These are phyloP conservation scores for Microdochium nivale DNA, from an alignment of 2,329 filamentous ascomycete species.

Conservation along the genomic window DNA sequence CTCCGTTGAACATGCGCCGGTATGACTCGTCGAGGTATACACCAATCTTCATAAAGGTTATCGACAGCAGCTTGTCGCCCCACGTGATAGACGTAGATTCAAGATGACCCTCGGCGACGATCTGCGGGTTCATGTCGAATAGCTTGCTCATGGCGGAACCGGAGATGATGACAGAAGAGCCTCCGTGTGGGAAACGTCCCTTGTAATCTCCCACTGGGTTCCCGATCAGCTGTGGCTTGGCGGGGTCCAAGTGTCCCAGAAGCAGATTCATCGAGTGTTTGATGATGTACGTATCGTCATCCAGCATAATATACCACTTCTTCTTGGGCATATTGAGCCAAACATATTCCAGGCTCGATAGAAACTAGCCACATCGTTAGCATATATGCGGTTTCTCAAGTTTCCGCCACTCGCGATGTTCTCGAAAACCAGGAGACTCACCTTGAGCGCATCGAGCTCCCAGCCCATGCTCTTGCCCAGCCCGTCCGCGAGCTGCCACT, in stretches of 20 bases:
- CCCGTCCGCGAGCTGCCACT: slow-evolving; percentile 20
- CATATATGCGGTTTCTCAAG: not conserved
- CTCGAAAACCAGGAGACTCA: slow-evolving; percentile 6
- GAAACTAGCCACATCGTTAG: slow-evolving; percentile 29
- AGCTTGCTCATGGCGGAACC: slow-evolving; percentile 38
- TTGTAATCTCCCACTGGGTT: slow-evolving; percentile 50
- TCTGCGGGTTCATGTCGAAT: slow-evolving; percentile 29
- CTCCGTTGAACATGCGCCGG: slow-evolving; percentile 47
- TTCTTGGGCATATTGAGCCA: slow-evolving; percentile 41
- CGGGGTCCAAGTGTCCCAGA: slow-evolving; percentile 38
- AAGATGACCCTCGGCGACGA: slow-evolving; percentile 34
- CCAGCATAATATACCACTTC: slow-evolving; percentile 50
- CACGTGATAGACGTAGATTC: slow-evolving; percentile 41
- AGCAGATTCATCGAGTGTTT: slow-evolving; percentile 37
- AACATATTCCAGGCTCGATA: slow-evolving; percentile 43
- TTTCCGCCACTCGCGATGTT: not conserved
- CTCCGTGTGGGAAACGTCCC: slow-evolving; percentile 47
- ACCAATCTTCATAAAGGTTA: slow-evolving; percentile 41
- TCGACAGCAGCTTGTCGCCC: slow-evolving; percentile 46
- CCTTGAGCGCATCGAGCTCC: slow-evolving; percentile 27
- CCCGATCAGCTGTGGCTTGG: slow-evolving; percentile 40
- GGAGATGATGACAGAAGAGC: slow-evolving; percentile 45
- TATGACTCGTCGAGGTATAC: slow-evolving; percentile 48
- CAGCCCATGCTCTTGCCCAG: slow-evolving; percentile 21
- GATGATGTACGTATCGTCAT: slow-evolving; percentile 49